Base-by-base conservation (phyloP, 2,329 filamentous ascomycete species). In the Emergomyces africanus region DNA sequence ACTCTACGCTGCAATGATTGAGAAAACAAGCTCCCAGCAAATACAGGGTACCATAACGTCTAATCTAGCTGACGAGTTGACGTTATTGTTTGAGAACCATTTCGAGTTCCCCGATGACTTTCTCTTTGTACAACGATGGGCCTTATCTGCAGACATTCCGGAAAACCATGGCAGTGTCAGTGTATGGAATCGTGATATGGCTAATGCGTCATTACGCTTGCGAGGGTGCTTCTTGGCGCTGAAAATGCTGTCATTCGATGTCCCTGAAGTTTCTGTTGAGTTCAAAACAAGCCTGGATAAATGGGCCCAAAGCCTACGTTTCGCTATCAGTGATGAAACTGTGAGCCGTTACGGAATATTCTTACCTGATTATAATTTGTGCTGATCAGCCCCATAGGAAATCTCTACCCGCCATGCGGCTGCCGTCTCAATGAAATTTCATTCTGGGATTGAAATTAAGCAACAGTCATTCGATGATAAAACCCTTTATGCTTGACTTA, bases 401-500 rank as follows among this genome's bases (percentile, higher is more conserved):
- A 75, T 72, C 46, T 71, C 71, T 8, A 74, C 72, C 1, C 68
- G 73, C 6, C 67, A 70, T 57, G 68, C 72, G n/a, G 74, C 72
- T 5, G 67, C 68, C 0, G 60, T 64, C 48, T 75, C 72, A 18
- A 62, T 75, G 5, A 66, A 62, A 23, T 30, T 73, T 76, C 53
- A 63, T 66, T 5, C 65, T 62, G 14, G 67, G 90, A 30, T 83
- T 69, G 48, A 66, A 64, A 50, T 63, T 65, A 9, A 56, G 63
- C 5, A 58, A 62, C 9, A 57, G 58, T 57, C 61, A 58, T 44
- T 67, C 67, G 54, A 53, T 65, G 44, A 64, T 61, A 62, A 67
- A 61, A 61, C 63, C 50, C 63, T 59, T 62, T 15, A 74, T 83
- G 39, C 71, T 89, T 1, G 75, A 81, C 1, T 75, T 82, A 35